Percentiles rank a stretch among this genome's conserved stretches.
Evolutionary conservation across 208 protist genomes (phyloP).

Genomic region (Trypanosoma rangeli): DNA sequence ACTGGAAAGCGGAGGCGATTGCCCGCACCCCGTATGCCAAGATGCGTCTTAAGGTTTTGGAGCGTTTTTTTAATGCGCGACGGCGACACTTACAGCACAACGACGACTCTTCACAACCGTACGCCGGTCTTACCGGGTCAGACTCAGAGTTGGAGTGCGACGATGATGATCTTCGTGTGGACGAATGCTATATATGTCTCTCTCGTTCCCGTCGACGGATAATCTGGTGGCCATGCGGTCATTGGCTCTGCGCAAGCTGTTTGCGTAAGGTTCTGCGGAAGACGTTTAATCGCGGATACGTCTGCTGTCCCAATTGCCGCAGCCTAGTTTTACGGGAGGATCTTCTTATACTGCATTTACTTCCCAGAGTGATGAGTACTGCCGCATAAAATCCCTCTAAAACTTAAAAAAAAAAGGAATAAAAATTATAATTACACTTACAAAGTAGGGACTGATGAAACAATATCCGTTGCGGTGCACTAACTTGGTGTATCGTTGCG

Average conservation of each 20-base stretch:
- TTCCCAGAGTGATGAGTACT: not conserved
- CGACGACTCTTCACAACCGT: not conserved
- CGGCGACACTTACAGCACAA: not conserved
- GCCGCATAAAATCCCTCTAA: not conserved
- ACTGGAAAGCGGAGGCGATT: slow-evolving; percentile 1
- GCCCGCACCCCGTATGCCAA: not conserved
- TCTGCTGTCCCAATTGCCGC: slow-evolving; percentile 19
- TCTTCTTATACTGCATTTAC: slow-evolving; percentile 8
- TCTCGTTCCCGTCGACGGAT: slow-evolving; percentile 14
- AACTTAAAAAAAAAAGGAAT: not conserved
- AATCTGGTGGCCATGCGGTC: slow-evolving; percentile 27
- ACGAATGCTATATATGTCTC: slow-evolving; percentile 24
- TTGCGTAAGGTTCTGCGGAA: slow-evolving; percentile 11
- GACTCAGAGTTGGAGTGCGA: slow-evolving; percentile 2
- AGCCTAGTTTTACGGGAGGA: not conserved
- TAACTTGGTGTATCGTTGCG: not conserved
- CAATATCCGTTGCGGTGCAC: not conserved
- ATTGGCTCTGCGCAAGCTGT: slow-evolving; percentile 17
- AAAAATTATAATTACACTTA: not conserved
- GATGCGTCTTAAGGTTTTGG: slow-evolving; percentile 10
- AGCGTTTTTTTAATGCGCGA: slow-evolving; percentile 3
- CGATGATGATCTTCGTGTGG: slow-evolving; percentile 15
- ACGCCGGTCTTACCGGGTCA: not conserved
- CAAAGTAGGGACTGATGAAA: not conserved
- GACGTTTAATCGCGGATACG: not conserved